These are phyloP conservation scores for Microcos paniculata DNA, from an alignment of 345 rosid species.

Conservation along the genomic window DNA sequence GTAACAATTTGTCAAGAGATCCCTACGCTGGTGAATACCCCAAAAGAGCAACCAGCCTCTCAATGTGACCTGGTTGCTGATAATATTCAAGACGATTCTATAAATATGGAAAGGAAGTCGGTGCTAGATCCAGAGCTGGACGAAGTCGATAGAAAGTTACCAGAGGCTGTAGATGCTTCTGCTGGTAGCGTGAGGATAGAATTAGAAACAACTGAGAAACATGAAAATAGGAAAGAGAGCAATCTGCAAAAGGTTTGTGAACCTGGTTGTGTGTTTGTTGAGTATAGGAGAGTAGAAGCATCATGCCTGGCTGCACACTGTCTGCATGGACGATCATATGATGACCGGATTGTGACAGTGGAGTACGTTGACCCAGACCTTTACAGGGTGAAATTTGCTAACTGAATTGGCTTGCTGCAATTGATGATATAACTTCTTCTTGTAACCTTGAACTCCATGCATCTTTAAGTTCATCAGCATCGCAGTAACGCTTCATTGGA, in stretches of 20 bases:
- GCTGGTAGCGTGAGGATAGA: conserved; percentile 21
- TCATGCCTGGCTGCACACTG: conserved; percentile 68
- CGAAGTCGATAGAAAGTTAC: conserved; percentile 17
- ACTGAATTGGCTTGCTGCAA: conserved; percentile 8
- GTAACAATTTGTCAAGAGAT: conserved; percentile 9
- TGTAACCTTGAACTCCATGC: not conserved
- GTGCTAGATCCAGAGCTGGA: conserved; percentile 19
- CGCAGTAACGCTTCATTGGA: not conserved
- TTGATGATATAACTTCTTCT: not conserved
- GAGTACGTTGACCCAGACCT: conserved; percentile 60
- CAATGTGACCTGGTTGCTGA: conserved; percentile 16
- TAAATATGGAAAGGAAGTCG: conserved; percentile 14
- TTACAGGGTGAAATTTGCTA: conserved; percentile 53
- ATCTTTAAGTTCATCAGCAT: not conserved
- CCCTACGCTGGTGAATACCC: conserved; percentile 15
- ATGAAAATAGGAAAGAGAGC: conserved; percentile 23
- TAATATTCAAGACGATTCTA: conserved; percentile 9
- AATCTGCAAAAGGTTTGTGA: conserved; percentile 43
- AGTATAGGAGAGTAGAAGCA: conserved; percentile 73
- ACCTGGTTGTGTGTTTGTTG: conserved; percentile 67
- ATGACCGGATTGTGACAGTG: conserved; percentile 48
- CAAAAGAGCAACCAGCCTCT: conserved; percentile 26
- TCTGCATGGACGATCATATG: conserved; percentile 69
- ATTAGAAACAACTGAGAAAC: conserved; percentile 29
- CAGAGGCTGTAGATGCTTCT: conserved; percentile 11